Evolutionary conservation across 768 basidiomycete genomes (phyloP), one percentile per base, ranked within the genome.

Genomic region (Kwoniella shandongensis): DNA sequence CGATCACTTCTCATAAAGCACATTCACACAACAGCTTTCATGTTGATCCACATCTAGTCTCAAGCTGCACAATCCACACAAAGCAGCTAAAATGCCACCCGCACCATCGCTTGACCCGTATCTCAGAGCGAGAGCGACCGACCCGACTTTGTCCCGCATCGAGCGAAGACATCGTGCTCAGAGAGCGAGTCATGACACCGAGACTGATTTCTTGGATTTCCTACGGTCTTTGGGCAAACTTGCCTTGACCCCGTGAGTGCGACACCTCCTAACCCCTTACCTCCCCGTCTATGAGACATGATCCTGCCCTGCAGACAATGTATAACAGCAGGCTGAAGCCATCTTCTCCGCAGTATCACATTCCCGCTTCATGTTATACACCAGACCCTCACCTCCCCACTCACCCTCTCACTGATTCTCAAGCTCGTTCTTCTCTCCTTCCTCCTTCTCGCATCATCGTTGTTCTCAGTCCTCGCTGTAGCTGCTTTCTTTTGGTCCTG

Each of bases 401-500:
- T 73, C 15, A 76, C 75, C 18, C 58, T 76, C 36, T 67, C 65
- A 20, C 50, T 74, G 0, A 51, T 66, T 13, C 62, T 76, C 53
- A 67, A 68, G 27, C 51, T 70, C 11, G 30, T 67, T 20, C 57
- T 76, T 0, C 53, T 76, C 4, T 41, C 49, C 29, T 45, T 68
- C 25, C 61, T 76, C 1, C 48, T 67, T 4, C 42, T 69, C 2
- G 59, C 58, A 12, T 73, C 73, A 4, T 69, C 67, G 13, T 45
- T 66, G 1, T 66, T 74, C 53, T 73, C 71, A 2, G 50, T 74
- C 1, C 38, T 74, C 7, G 69, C 71, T 17, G 70, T 73, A 12
- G 71, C 60, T 10, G 70, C 69, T 2, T 74, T 73, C 54, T 76
- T 73, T 69, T 72, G 60, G 51, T 69, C 64, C 1, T 74, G 73